Evolutionary conservation across 2,329 filamentous ascomycete species (phyloP), one percentile per base, ranked within the genome.

Genomic region (Exophiala sp.): DNA sequence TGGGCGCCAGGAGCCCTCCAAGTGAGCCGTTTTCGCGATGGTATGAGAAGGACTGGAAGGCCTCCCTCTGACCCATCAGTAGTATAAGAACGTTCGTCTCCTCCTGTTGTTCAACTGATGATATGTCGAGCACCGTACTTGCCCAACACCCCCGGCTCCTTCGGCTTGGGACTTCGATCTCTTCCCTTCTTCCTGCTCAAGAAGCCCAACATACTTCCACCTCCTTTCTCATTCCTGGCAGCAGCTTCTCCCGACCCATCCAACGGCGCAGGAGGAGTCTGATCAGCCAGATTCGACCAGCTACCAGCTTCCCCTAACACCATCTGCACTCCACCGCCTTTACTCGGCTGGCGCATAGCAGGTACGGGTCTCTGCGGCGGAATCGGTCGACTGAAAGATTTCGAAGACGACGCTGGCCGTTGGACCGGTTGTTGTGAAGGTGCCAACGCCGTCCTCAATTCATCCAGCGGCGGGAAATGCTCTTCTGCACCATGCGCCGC

Each of bases 51-150:
- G n/a, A n/a, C n/a, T n/a, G n/a, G n/a, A n/a, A n/a, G n/a, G n/a
- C n/a, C n/a, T n/a, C n/a, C n/a, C n/a, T n/a, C n/a, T n/a, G n/a
- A n/a, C n/a, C n/a, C n/a, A n/a, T n/a, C n/a, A n/a, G n/a, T n/a
- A n/a, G n/a, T n/a, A n/a, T n/a, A n/a, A 35, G 32, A n/a, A 5
- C n/a, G 6, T 35, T n/a, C 11, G 13, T 6, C 11, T 7, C 16
- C 32, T 30, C 40, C 11, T 24, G 11, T 14, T 27, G 27, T 60
- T 72, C 73, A 86, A 61, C 80, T 83, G 64, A 91, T 85, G 49
- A 91, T 79, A 57, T 88, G 83, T 65, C 93, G 78, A 9, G 93
- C 90, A 13, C 93, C 93, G 66, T 97, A 90, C 65, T 97, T 97
- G 50, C 93, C 93, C 51, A 98, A 66, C 6, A 98, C 90, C 51